Evolutionary conservation across 768 basidiomycete genomes (phyloP), one percentile per base, ranked within the genome.

Genomic region (Tricholoma flavovirens): DNA sequence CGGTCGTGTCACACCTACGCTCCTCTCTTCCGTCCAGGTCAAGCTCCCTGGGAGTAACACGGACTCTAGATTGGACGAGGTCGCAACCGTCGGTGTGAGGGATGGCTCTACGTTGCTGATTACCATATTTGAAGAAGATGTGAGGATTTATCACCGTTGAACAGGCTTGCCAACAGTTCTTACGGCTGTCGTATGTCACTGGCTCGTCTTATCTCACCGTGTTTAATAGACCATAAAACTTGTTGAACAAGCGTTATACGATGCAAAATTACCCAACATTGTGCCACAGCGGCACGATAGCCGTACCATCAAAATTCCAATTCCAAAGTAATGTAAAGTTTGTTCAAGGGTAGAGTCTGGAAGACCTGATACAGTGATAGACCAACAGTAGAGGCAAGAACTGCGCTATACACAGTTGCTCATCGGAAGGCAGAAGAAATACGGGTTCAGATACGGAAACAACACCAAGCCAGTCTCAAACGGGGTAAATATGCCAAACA

Each of bases 21-120:
- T 93, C 58, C 78, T 93, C 50, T 74, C 83, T 11, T 80, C 86
- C 0, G 87, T 93, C 5, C 78, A 81, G 17, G 83, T 93, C 29
- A 73, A 72, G 52, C 62, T 82, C 3, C 75, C 79, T 0, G 76
- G 73, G 4, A 65, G 66, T 30, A 71, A 73, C 30, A 69, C 73
- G 26, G 54, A 69, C 3, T 67, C 75, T 43, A 75, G 68, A 43
- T 68, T 93, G 35, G 84, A 90, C 40, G 86, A 90, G 53, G 66
- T 93, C 22, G 86, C 91, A 1, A 91, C 90, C 0, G 81, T 93
- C 17, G 90, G 91, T 7, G 83, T 93, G 36, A 76, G 85, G 58
- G 88, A 93, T 52, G 91, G 91, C 0, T 80, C 86, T 5, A 78
- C 80, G 53, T 71, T 93, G 55, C 60, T 93, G 22, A 76, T 93